A percentile compares a stretch with the other conserved stretches of the same genome.
Conservation (phyloP, 805 yeast species). For the Debaryomyces maramus region DNA sequence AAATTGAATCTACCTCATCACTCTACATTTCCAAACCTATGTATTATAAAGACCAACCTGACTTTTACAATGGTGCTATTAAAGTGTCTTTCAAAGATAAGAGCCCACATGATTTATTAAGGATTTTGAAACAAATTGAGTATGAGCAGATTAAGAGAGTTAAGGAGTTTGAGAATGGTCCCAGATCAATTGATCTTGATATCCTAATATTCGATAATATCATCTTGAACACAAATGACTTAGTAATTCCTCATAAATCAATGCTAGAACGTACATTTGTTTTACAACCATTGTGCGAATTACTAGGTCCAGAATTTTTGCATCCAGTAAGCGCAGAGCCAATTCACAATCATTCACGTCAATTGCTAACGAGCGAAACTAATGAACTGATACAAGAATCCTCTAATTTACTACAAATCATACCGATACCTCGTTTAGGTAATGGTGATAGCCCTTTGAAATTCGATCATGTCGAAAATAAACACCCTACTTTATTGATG, state of each 20-base stretch:
- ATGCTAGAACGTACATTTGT: constrained; percentile 93
- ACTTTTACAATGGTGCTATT: constrained; percentile 82
- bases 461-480: constrained; percentile 47
- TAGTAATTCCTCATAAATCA: constrained; percentile 81
- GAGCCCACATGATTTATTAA: constrained; percentile 63
- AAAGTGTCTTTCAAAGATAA: constrained; percentile 57
- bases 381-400: constrained; percentile 53
- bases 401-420: constrained; percentile 46
- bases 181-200: constrained; percentile 88
- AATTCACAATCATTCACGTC: constrained; percentile 61
- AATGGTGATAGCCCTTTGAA: constrained; percentile 18
- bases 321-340: constrained; percentile 92
- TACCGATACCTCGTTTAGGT: constrained; percentile 43
- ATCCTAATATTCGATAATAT: constrained; percentile 69
- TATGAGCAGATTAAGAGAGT: constrained; percentile 67
- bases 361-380: constrained; percentile 34
- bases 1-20: constrained; percentile 65
- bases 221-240: constrained; percentile 53
- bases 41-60: constrained; percentile 79
- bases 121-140: constrained; percentile 71
- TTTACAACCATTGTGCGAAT: constrained; percentile 81
- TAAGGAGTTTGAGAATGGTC: constrained; percentile 85
- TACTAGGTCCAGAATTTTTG: constrained; percentile 59
- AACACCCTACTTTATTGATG: constrained; percentile 69
- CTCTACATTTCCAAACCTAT: constrained; percentile 89